phyloP scores from a whole-genome alignment of 306 rosid species.

The Fragaria iinumae region DNA sequence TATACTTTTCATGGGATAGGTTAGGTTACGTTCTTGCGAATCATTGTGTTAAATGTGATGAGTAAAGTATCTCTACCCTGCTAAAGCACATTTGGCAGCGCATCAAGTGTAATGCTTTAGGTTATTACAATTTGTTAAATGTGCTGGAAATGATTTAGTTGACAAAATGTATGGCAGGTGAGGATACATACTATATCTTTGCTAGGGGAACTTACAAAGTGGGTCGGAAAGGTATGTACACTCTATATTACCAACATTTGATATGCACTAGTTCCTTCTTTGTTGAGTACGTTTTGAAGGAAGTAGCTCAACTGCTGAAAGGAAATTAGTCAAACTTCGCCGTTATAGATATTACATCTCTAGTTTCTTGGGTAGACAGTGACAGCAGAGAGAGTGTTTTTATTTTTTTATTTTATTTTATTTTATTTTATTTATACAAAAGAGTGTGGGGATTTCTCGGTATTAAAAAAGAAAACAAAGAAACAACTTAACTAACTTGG shows the following conservation, averaged over 20 bases:
- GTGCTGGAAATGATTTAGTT: background rate
- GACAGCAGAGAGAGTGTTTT: background rate
- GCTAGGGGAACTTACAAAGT: conserved; percentile 67
- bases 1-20: background rate
- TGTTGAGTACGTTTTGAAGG: background rate
- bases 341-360: background rate
- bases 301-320: background rate
- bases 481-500: background rate
- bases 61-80: background rate
- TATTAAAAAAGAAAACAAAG: background rate
- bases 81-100: background rate
- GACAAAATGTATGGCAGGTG: conserved; percentile 45
- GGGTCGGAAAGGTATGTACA: conserved; percentile 82
- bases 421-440: background rate
- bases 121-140: background rate
- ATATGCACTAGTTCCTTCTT: background rate
- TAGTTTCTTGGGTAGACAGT: background rate
- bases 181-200: conserved; percentile 70
- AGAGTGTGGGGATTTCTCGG: background rate
- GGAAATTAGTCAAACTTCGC: background rate
- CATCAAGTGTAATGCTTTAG: background rate
- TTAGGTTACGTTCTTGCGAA: background rate
- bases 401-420: background rate
- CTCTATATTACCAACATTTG: background rate
- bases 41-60: background rate